phyloP scores from a whole-genome alignment of 257 asterid species.

The Capsicum pubescens region DNA sequence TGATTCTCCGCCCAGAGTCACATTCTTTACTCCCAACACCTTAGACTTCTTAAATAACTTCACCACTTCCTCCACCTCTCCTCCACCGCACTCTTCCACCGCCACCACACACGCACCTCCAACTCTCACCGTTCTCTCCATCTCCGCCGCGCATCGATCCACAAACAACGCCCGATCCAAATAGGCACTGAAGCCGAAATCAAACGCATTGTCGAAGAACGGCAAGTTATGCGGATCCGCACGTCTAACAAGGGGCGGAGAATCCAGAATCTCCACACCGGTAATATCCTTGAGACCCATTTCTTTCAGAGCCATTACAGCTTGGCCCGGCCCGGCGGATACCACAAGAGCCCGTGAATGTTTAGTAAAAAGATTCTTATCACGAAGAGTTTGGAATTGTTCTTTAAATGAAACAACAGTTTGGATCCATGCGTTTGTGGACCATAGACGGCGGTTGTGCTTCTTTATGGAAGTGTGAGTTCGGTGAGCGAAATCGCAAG shows the following conservation, averaged over 20 bases:
- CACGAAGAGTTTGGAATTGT: conserved; percentile 52
- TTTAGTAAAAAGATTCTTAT: conserved; percentile 48
- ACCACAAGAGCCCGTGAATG: conserved; percentile 64
- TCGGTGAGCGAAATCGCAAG: conserved; percentile 85
- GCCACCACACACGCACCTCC: conserved; percentile 88
- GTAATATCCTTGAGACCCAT: conserved; percentile 76
- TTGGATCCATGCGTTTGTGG: conserved; percentile 72
- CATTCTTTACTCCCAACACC: conserved; percentile 60
- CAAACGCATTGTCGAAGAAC: conserved; percentile 74
- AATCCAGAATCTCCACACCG: conserved; percentile 85
- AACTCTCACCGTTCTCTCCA: conserved; percentile 76
- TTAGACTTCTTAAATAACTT: conserved; percentile 63
- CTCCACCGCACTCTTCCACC: conserved; percentile 73
- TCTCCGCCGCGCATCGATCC: conserved; percentile 65
- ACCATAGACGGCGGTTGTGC: conserved; percentile 78
- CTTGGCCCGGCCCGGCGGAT: conserved; percentile 93
- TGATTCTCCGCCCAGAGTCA: conserved; percentile 65
- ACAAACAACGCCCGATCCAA: conserved; percentile 81
- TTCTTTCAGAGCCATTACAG: conserved; percentile 68
- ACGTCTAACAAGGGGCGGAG: conserved; percentile 76
- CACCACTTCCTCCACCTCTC: conserved; percentile 61
- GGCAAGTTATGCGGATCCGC: conserved; percentile 90
- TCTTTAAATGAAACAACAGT: conserved; percentile 62
- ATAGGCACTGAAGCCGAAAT: conserved; percentile 71
- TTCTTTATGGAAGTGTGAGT: conserved; percentile 57